Percentiles rank a stretch among this genome's conserved stretches.
These are phyloP conservation scores for Fusarium illudens DNA, from an alignment of 2,329 filamentous ascomycete genomes.

Conservation along the genomic window DNA sequence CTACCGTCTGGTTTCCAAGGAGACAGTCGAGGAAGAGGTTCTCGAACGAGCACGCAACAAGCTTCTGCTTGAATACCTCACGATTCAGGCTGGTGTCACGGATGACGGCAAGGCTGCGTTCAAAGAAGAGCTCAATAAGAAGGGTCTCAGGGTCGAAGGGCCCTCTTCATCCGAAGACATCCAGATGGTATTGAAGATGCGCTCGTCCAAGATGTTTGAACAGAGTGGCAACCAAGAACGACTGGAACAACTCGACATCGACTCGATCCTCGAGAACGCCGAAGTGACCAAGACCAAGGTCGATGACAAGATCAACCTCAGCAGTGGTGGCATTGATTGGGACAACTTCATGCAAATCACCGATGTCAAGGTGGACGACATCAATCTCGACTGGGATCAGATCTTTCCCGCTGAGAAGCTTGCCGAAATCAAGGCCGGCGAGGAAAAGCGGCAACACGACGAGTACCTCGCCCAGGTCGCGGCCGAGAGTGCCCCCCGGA, in stretches of 20 bases:
- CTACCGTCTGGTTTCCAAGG: constrained; percentile 95
- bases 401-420: constrained; percentile 96
- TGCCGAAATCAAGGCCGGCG: constrained; percentile 87
- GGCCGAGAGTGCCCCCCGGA: constrained; percentile 85
- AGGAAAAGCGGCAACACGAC: constrained; percentile 84
- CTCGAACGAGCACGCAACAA: constrained; percentile 97
- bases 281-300: constrained; percentile 97
- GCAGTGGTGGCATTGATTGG: constrained; percentile 83
- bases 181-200: constrained; percentile 93
- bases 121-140: constrained; percentile 78
- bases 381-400: constrained; percentile 90
- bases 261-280: constrained; percentile 94
- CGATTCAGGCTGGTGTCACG: constrained; percentile 95
- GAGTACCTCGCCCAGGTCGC: constrained; percentile 83
- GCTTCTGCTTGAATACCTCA: constrained; percentile 95
- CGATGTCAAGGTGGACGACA: constrained; percentile 90
- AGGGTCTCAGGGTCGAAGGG: constrained; percentile 76
- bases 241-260: constrained; percentile 96
- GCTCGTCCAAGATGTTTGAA: constrained; percentile 99
- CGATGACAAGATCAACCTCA: constrained; percentile 88
- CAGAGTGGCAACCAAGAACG: constrained; percentile 97
- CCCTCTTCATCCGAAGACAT: constrained; percentile 94
- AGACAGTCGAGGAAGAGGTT: constrained; percentile 98
- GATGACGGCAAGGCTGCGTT: constrained; percentile 90
- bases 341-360: constrained; percentile 98